Base-by-base conservation (phyloP, 805 yeast genomes). In the Candida suzukii region DNA sequence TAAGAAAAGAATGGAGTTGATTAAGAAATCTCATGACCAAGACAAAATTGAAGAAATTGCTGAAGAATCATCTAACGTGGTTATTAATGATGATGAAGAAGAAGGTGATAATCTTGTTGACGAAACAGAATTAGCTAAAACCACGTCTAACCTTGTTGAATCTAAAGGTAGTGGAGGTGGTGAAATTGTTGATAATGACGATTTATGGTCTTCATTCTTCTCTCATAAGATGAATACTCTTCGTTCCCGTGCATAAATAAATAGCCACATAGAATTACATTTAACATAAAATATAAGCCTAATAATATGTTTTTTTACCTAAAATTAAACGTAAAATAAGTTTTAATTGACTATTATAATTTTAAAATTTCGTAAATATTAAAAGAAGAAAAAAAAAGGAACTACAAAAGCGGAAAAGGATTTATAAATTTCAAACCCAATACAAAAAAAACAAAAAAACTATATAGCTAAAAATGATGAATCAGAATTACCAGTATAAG, bases 401-500 rank as follows among this genome's bases (percentile, higher is more conserved):
- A 18, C 4, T 6, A 26, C 2, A 25, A 18, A 35, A 17, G 7
- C 2, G 3, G 13, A 2, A 21, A 28, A 37, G 13, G 9, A 10
- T n/a, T n/a, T n/a, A n/a, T n/a, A n/a, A n/a, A n/a, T n/a, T n/a
- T n/a, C n/a, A n/a, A n/a, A n/a, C n/a, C n/a, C n/a, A n/a, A 34
- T n/a, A 34, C 11, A 30, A 26, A 26, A 26, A 8, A 26, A 26
- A 26, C 13, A 11, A 50, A 11, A 59, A 45, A 20, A 16, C 54
- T 56, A 74, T 44, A 77, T 71, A 40, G 80, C 76, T 50, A 80
- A 67, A 53, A 60, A 81, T 22, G 76, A 69, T 41, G 71, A 70
- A 45, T 83, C 91, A 52, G 83, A 88, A 46, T 75, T 74, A 13
- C 88, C 87, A 37, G 74, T 71, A 56, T 81, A 84, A 37, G 83